Evolutionary conservation across 345 rosid genomes (phyloP).

Genomic region (Moricandia moricandioides): DNA sequence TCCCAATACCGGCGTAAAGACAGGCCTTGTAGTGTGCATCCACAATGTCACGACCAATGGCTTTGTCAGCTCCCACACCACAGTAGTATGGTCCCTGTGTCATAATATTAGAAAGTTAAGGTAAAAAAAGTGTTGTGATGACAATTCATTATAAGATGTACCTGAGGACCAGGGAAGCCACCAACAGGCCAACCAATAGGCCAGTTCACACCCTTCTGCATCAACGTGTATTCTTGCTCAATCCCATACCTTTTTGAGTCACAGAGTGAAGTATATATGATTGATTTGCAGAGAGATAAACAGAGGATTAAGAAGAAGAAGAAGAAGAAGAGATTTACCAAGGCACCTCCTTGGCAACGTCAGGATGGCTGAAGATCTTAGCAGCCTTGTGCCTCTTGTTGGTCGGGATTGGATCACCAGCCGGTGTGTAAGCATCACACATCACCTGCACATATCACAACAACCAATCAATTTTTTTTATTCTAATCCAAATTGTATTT

Average conservation of each 20-base stretch:
- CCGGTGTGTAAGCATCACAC: constrained; percentile 92
- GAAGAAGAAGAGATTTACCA: constrained; percentile 43
- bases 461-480: background rate
- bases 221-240: constrained; percentile 85
- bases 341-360: constrained; percentile 63
- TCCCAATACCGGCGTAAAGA: constrained; percentile 76
- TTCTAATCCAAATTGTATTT: background rate
- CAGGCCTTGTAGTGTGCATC: constrained; percentile 94
- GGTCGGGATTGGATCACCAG: constrained; percentile 78
- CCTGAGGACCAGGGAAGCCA: constrained; percentile 93
- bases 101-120: background rate
- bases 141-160: background rate
- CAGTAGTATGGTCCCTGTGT: constrained; percentile 93
- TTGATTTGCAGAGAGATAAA: background rate
- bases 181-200: constrained; percentile 90
- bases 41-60: constrained; percentile 87
- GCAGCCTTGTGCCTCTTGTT: constrained; percentile 85
- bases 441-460: constrained; percentile 51
- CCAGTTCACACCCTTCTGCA: constrained; percentile 81
- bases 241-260: constrained; percentile 62
- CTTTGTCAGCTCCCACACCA: constrained; percentile 77
- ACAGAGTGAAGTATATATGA: background rate
- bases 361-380: constrained; percentile 69
- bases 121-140: background rate
- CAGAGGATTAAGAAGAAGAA: background rate